Evolutionary conservation across 805 yeast genomes (phyloP).

Genomic region (Myxozyma geophila): DNA sequence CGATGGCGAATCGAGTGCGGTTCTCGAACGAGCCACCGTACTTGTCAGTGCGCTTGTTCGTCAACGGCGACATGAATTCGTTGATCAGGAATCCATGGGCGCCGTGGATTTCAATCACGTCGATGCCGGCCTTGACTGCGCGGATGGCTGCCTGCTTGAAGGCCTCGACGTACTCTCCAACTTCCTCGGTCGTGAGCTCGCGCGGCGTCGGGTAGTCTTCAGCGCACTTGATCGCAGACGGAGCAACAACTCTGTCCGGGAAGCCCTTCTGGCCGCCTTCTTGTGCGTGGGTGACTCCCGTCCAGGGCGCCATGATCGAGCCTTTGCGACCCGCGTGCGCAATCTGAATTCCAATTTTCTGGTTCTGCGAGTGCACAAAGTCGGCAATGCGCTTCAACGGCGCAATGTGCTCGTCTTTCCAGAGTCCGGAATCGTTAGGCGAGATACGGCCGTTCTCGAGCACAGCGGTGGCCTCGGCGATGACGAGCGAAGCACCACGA

Average conservation of each 20-base stretch:
- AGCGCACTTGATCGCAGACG: conserved; percentile 49
- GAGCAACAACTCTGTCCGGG: conserved; percentile 51
- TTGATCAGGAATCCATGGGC: conserved; percentile 66
- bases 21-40: conserved; percentile 69
- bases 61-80: conserved; percentile 53
- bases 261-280: conserved; percentile 34
- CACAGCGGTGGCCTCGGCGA: conserved; percentile 55
- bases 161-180: conserved; percentile 48
- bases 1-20: conserved; percentile 56
- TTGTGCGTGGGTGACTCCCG: conserved; percentile 27
- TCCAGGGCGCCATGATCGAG: conserved; percentile 45
- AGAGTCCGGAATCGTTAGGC: conserved; percentile 56
- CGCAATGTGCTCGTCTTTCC: conserved; percentile 55
- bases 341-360: conserved; percentile 57
- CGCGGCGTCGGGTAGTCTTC: conserved; percentile 45
- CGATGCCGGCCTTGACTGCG: conserved; percentile 60
- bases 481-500: conserved; percentile 56
- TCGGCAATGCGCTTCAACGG: conserved; percentile 50
- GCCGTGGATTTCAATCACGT: conserved; percentile 67
- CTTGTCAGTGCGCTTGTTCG: conserved; percentile 62
- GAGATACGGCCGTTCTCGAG: conserved; percentile 51
- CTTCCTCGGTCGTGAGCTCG: conserved; percentile 50
- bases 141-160: conserved; percentile 55
- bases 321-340: conserved; percentile 62
- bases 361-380: conserved; percentile 50